Percentiles rank a stretch among this genome's conserved stretches.
phyloP scores from a whole-genome alignment of 805 yeast species.

The Saturnispora zaruensis region DNA sequence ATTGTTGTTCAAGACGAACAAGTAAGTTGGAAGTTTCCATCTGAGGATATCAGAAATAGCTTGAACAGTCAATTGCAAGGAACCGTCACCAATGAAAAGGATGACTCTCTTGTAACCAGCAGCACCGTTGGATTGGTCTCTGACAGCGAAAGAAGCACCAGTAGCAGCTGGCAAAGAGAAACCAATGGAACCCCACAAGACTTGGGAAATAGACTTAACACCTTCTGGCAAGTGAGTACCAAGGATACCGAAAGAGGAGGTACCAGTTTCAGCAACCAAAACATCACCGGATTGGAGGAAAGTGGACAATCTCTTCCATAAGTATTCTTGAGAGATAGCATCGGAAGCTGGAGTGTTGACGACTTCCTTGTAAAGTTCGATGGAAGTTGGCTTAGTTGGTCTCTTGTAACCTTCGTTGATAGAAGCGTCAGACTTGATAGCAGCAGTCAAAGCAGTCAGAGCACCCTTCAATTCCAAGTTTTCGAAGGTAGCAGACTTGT shows the following conservation, averaged over 20 bases:
- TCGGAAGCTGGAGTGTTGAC: slow-evolving; percentile 36
- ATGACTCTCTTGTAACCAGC: slow-evolving; percentile 42
- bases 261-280: slow-evolving; percentile 65
- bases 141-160: slow-evolving; percentile 63
- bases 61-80: slow-evolving; percentile 66
- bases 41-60: slow-evolving; percentile 63
- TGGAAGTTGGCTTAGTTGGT: slow-evolving; percentile 44
- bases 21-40: slow-evolving; percentile 58
- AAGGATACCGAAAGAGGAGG: slow-evolving; percentile 65
- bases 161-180: slow-evolving; percentile 58
- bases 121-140: slow-evolving; percentile 51
- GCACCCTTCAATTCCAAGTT: slow-evolving; percentile 63
- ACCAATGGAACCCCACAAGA: slow-evolving; percentile 71
- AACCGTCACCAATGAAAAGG: slow-evolving; percentile 68
- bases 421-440: slow-evolving; percentile 24
- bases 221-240: slow-evolving; percentile 56
- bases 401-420: slow-evolving; percentile 36
- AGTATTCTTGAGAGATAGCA: slow-evolving; percentile 51
- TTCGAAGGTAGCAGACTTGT: slow-evolving; percentile 60
- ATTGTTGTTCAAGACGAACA: slow-evolving; percentile 60
- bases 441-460: slow-evolving; percentile 34
- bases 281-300: slow-evolving; percentile 63
- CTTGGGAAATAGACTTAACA: slow-evolving; percentile 62
- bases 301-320: slow-evolving; percentile 56
- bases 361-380: slow-evolving; percentile 30